These are phyloP conservation scores for Nemania sp. DNA, from an alignment of 2,329 filamentous ascomycete species.

Conservation along the genomic window DNA sequence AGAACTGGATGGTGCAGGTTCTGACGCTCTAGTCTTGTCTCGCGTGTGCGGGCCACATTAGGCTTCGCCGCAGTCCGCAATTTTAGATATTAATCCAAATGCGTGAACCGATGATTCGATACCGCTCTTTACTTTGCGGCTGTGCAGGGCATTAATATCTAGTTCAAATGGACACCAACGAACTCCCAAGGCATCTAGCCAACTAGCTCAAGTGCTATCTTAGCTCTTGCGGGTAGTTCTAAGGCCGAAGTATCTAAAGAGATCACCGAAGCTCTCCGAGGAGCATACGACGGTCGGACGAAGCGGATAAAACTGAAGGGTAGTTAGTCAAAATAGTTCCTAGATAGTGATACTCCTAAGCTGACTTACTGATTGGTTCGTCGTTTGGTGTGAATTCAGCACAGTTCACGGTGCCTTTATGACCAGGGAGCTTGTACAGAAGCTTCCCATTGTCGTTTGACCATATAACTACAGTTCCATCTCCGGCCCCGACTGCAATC, in stretches of 20 bases:
- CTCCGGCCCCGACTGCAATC: constrained; percentile 89
- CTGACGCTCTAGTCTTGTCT: background rate
- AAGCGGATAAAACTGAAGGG: constrained; percentile 82
- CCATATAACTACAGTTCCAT: constrained; percentile 93
- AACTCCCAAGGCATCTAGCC: background rate
- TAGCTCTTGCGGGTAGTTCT: background rate
- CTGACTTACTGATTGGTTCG: constrained; percentile 85
- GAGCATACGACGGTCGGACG: constrained; percentile 87
- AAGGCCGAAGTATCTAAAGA: background rate
- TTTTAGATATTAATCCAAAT: background rate
- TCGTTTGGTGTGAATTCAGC: constrained; percentile 88
- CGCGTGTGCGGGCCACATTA: background rate
- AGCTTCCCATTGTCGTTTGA: constrained; percentile 89
- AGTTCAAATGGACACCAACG: background rate
- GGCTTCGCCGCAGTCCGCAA: background rate
- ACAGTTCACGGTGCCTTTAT: constrained; percentile 95
- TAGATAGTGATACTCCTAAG: background rate
- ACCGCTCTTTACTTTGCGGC: background rate
- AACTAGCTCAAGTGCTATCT: background rate
- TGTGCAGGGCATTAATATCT: background rate
- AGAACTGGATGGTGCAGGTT: background rate
- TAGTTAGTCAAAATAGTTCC: constrained; percentile 17
- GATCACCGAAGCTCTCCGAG: constrained; percentile 81
- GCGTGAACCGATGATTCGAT: background rate
- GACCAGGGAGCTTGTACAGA: constrained; percentile 92